These are phyloP conservation scores for Datisca glomerata DNA, from an alignment of 306 rosid species.

Conservation along the genomic window DNA sequence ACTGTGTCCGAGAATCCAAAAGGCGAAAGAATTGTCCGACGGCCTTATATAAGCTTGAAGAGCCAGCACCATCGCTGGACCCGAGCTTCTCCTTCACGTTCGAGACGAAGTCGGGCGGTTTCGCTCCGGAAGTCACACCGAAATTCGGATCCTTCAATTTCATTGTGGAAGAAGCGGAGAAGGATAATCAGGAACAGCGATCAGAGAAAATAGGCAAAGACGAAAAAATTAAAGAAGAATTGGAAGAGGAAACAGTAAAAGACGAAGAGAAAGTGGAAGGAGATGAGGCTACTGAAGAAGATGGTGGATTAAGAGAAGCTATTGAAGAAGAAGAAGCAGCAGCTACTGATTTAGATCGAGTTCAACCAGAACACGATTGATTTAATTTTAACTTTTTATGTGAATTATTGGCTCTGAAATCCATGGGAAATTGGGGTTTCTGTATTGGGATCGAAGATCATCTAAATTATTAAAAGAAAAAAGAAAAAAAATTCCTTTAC, in stretches of 20 bases:
- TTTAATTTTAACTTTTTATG: neutral
- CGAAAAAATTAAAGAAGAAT: neutral
- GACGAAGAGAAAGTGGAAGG: neutral
- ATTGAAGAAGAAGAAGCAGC: neutral
- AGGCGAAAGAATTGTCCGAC: slow-evolving; percentile 28
- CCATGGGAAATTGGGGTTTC: too few relatives aligned
- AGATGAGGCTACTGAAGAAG: neutral
- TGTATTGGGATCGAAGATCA: too few relatives aligned
- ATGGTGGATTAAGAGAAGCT: neutral
- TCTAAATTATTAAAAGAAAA: too few relatives aligned
- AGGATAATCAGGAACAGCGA: neutral
- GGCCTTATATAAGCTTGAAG: slow-evolving; percentile 23
- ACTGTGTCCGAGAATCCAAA: slow-evolving; percentile 18
- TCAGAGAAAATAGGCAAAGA: neutral
- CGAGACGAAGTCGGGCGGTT: slow-evolving; percentile 23
- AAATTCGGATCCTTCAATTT: slow-evolving; percentile 40
- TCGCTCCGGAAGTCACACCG: slow-evolving; percentile 27
- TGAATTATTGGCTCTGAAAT: too few relatives aligned
- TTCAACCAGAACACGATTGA: neutral
- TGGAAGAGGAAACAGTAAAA: neutral
- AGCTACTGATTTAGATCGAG: neutral
- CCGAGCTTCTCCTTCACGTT: slow-evolving; percentile 27
- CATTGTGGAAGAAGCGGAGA: neutral
- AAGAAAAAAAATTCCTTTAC: too few relatives aligned
- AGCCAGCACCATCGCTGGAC: slow-evolving; percentile 11